phyloP scores from a whole-genome alignment of 106 monocot species.

The Phalaenopsis aphrodite region DNA sequence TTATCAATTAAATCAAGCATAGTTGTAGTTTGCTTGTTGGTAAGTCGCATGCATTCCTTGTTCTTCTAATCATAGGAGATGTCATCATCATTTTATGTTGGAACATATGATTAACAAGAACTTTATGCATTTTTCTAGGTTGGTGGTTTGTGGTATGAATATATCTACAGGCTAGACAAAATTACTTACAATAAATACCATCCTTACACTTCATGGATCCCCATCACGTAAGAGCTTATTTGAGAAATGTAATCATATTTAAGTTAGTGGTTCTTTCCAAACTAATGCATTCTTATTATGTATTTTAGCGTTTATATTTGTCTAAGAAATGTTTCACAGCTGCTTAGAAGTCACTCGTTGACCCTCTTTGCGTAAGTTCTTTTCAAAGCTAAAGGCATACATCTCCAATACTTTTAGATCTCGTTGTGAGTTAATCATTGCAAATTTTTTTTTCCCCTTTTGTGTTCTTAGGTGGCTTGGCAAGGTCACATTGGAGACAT shows the following conservation, averaged over 20 bases:
- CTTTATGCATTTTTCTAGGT: conserved; percentile 29
- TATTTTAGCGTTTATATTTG: conserved; percentile 81
- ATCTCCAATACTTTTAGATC: not conserved
- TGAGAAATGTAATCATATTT: not conserved
- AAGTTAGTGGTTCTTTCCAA: not conserved
- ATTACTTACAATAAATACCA: conserved; percentile 89
- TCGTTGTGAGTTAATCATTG: not conserved
- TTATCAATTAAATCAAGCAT: conserved; percentile 54
- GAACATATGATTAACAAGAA: not conserved
- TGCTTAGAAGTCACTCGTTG: conserved; percentile 58
- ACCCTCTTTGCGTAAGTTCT: conserved; percentile 88
- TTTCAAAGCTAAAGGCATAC: not conserved
- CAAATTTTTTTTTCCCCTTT: not conserved
- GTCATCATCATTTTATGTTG: conserved; percentile 1
- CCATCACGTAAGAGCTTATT: conserved; percentile 67
- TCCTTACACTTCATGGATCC: conserved; percentile 99
- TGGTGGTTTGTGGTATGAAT: conserved; percentile 84
- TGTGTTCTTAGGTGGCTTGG: conserved; percentile 43
- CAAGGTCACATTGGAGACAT: conserved; percentile 66
- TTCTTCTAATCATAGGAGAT: not conserved
- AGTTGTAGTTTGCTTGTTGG: conserved; percentile 54
- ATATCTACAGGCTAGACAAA: conserved; percentile 90
- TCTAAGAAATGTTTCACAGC: conserved; percentile 79
- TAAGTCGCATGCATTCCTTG: conserved; percentile 14
- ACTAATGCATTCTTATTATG: conserved; percentile 4